A percentile compares a stretch with the other conserved stretches of the same genome.
These are phyloP conservation scores for Colletotrichum cuscutae DNA, from an alignment of 2,329 filamentous ascomycete species.

Conservation along the genomic window DNA sequence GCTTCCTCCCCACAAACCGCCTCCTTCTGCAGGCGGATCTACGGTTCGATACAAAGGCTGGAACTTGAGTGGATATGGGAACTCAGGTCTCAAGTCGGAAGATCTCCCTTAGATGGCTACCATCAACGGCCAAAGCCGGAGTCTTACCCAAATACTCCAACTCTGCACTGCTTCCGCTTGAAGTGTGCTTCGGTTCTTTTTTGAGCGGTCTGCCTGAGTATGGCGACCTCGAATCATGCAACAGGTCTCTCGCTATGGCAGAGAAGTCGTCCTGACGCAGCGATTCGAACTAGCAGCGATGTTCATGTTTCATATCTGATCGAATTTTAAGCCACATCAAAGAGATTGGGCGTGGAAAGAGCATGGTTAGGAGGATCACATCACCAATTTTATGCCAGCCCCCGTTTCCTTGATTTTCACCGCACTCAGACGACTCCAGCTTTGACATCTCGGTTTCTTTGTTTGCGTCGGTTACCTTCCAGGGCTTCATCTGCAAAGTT, in stretches of 20 bases:
- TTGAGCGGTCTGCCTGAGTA: constrained; percentile 20
- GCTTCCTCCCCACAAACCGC: constrained; percentile 47
- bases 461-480: not conserved
- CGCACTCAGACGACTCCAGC: not conserved
- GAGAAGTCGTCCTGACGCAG: constrained; percentile 31
- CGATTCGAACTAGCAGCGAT: not conserved
- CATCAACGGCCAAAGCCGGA: not conserved
- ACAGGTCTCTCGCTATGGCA: constrained; percentile 26
- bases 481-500: constrained; percentile 21
- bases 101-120: constrained; percentile 42
- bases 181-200: not conserved
- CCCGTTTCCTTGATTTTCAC: not conserved
- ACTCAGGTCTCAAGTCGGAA: constrained; percentile 49
- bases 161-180: not conserved
- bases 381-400: constrained; percentile 14
- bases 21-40: constrained; percentile 39
- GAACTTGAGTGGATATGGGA: constrained; percentile 53
- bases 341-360: not conserved
- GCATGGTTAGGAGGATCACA: not conserved
- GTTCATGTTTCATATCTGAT: constrained; percentile 21
- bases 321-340: not conserved
- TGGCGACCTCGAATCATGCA: constrained; percentile 10
- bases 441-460: not conserved
- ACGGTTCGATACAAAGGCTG: constrained; percentile 49
- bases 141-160: not conserved